Conservation (phyloP, 202 grass and related monocot species). For the Dendrocalamus latiflorus region DNA sequence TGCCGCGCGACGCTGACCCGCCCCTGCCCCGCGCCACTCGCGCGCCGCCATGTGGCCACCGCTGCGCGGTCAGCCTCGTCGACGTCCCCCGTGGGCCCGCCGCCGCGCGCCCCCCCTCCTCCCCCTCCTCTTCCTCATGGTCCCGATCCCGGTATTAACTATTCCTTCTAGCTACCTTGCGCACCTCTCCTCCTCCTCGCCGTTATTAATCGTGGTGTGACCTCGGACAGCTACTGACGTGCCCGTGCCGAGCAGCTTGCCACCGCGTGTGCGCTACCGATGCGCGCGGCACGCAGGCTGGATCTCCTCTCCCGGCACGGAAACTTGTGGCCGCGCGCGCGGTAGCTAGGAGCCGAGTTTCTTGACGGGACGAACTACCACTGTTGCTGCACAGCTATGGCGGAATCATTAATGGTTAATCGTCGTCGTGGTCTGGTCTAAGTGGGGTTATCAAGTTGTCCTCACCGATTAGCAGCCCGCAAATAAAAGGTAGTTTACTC, state of each 20-base stretch:
- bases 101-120: neutral
- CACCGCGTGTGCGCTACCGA: neutral
- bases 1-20: slow-evolving; percentile 25
- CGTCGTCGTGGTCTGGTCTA: neutral
- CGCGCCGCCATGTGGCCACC: slow-evolving; percentile 19
- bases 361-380: slow-evolving; percentile 1
- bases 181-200: neutral
- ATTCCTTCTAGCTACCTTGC: neutral
- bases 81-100: slow-evolving; percentile 18
- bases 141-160: neutral
- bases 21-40: neutral
- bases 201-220: slow-evolving; percentile 36
- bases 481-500: neutral
- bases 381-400: no score
- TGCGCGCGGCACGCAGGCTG: neutral
- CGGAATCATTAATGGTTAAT: neutral
- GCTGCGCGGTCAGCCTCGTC: neutral
- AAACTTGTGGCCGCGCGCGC: neutral
- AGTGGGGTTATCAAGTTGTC: neutral
- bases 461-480: neutral
- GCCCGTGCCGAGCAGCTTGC: neutral
- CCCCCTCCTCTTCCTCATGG: neutral
- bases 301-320: neutral
- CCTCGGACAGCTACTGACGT: slow-evolving; percentile 27
- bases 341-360: neutral